Evolutionary conservation across 805 yeast genomes (phyloP).

Genomic region (Cephaloascus fragrans): DNA sequence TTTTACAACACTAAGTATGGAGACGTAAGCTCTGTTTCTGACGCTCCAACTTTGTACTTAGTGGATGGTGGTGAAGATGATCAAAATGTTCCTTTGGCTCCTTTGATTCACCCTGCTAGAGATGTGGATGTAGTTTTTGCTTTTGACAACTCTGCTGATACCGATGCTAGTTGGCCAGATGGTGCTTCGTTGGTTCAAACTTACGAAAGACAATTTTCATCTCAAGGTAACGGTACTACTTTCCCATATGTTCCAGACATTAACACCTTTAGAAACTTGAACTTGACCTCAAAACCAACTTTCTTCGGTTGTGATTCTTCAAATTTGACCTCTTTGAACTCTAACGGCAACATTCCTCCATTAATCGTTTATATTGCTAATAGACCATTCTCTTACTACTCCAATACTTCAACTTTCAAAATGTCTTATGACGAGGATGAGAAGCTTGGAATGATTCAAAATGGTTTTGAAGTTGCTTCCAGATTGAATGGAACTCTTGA

Average conservation of each 20-base stretch:
- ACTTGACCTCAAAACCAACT: slow-evolving; percentile 59
- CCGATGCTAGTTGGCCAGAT: slow-evolving; percentile 22
- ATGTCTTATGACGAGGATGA: slow-evolving; percentile 52
- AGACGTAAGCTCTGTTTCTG: slow-evolving; percentile 21
- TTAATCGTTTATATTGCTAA: slow-evolving; percentile 73
- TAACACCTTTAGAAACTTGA: slow-evolving; percentile 45
- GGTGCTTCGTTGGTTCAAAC: slow-evolving; percentile 24
- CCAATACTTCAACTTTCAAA: slow-evolving; percentile 69
- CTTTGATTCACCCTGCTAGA: slow-evolving; percentile 21
- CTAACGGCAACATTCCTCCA: slow-evolving; percentile 41
- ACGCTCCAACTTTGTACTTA: slow-evolving; percentile 17
- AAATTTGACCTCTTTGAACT: slow-evolving; percentile 43
- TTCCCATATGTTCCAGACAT: slow-evolving; percentile 78
- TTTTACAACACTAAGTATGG: slow-evolving; percentile 23
- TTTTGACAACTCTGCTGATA: slow-evolving; percentile 26
- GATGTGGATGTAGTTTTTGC: slow-evolving; percentile 25
- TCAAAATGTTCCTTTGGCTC: slow-evolving; percentile 26
- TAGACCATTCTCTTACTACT: slow-evolving; percentile 48
- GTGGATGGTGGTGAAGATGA: slow-evolving; percentile 33
- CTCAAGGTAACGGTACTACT: slow-evolving; percentile 46
- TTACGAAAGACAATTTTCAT: slow-evolving; percentile 18
- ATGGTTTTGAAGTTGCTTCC: slow-evolving; percentile 67
- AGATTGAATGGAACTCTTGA: slow-evolving; percentile 61
- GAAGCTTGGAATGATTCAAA: slow-evolving; percentile 48
- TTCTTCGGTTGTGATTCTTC: slow-evolving; percentile 76